These are phyloP conservation scores for Septoria linicola DNA, from an alignment of 2,329 filamentous ascomycete species.

Conservation along the genomic window DNA sequence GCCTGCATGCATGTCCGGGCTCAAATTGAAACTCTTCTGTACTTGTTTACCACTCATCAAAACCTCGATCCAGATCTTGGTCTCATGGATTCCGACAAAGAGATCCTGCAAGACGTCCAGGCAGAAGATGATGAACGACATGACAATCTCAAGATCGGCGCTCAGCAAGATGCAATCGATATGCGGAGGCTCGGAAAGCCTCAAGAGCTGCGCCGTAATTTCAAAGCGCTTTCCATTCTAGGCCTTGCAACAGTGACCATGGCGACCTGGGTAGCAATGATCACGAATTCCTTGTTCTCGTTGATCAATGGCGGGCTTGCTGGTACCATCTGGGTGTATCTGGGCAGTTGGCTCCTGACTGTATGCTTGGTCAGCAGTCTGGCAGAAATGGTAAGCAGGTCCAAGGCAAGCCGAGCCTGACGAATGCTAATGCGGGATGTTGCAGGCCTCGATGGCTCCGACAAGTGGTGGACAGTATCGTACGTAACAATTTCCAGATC, in stretches of 20 bases:
- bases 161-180: slow-evolving; percentile 14
- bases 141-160: slow-evolving; percentile 1
- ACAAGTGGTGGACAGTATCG: slow-evolving; percentile 30
- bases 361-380: slow-evolving; percentile 26
- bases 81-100: not conserved
- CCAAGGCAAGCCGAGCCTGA: too few relatives aligned
- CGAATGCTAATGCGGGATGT: too few relatives aligned
- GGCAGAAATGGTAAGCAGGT: slow-evolving; percentile 33
- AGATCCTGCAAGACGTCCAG: not conserved
- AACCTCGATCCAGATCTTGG: too few relatives aligned
- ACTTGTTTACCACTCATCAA: too few relatives aligned
- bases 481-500: not conserved
- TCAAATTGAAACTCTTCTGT: too few relatives aligned
- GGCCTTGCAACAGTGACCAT: slow-evolving; percentile 14
- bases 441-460: slow-evolving; percentile 32
- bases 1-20: too few relatives aligned
- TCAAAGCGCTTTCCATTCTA: slow-evolving; percentile 14
- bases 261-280: slow-evolving; percentile 29
- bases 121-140: too few relatives aligned
- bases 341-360: slow-evolving; percentile 23
- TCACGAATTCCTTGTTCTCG: slow-evolving; percentile 19
- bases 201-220: slow-evolving; percentile 11
- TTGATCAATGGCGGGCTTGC: slow-evolving; percentile 30
- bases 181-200: slow-evolving; percentile 17
- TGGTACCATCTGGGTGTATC: slow-evolving; percentile 23